These are phyloP conservation scores for Fomitopsis palustris DNA, from an alignment of 1,284 basidiomycete genomes.

Conservation along the genomic window DNA sequence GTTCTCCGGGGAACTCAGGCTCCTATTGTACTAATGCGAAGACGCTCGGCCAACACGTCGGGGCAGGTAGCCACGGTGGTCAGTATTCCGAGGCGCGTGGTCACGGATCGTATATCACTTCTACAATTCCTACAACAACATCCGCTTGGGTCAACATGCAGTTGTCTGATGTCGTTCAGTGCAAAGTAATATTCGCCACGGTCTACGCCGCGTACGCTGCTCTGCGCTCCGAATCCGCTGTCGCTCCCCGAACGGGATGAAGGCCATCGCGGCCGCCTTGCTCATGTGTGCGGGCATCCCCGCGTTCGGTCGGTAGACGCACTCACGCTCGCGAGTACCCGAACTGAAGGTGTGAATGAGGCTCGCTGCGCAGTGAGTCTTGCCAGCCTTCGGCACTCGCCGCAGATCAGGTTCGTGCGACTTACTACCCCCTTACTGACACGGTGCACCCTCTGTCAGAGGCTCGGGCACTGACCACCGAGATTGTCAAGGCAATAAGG, in stretches of 20 bases:
- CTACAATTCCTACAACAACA: neutral
- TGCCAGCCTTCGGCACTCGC: neutral
- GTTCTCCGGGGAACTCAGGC: too few species aligned
- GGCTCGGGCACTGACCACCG: too few species aligned
- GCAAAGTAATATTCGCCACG: slow-evolving; percentile 10
- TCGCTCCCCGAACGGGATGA: slow-evolving; percentile 34
- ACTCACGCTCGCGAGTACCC: neutral
- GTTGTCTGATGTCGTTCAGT: neutral
- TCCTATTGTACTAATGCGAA: too few species aligned
- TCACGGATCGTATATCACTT: slow-evolving; percentile 15
- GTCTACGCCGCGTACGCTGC: slow-evolving; percentile 19
- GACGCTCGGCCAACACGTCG: slow-evolving; percentile 21
- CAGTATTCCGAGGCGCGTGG: slow-evolving; percentile 16
- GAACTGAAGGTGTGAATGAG: neutral
- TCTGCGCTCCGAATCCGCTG: slow-evolving; percentile 18
- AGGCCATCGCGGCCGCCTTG: slow-evolving; percentile 74
- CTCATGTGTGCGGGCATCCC: slow-evolving; percentile 68
- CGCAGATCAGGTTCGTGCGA: neutral
- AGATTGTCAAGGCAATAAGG: too few species aligned
- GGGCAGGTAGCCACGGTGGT: slow-evolving; percentile 21
- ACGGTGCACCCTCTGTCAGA: too few species aligned
- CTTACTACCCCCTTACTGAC: too few species aligned
- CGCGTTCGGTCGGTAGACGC: slow-evolving; percentile 18
- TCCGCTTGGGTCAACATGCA: neutral
- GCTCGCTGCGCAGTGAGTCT: slow-evolving; percentile 9